Evolutionary conservation across 1,284 basidiomycete genomes (phyloP).

Genomic region (Coniferiporia weirii): DNA sequence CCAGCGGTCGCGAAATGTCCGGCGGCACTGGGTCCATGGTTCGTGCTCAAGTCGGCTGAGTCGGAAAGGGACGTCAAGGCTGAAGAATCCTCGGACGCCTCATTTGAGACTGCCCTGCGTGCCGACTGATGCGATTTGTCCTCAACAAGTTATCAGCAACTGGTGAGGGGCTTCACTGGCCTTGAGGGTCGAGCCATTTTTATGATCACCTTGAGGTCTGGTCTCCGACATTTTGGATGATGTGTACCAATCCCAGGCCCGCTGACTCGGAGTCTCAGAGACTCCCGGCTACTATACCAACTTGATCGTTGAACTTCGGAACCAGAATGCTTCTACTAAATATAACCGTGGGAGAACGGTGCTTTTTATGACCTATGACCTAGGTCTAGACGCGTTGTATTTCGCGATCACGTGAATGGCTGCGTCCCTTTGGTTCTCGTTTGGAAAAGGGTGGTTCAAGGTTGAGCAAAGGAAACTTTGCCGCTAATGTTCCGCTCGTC

Average conservation of each 20-base stretch:
- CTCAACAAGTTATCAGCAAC: background rate
- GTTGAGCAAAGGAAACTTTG: background rate
- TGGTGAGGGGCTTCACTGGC: background rate
- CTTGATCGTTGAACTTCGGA: no score
- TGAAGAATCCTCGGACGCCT: background rate
- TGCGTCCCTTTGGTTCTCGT: background rate
- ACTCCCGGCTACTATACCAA: no score
- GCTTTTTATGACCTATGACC: background rate
- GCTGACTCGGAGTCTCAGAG: background rate
- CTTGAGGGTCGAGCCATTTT: background rate
- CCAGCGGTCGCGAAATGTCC: background rate
- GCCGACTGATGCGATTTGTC: background rate
- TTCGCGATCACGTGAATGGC: background rate
- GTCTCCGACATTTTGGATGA: no score
- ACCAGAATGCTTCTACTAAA: background rate
- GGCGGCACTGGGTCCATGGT: no score
- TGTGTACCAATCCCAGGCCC: no score
- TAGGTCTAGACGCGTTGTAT: background rate
- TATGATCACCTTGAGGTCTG: background rate
- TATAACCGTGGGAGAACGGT: background rate
- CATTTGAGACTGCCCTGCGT: background rate
- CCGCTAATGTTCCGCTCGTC: constrained; percentile 4
- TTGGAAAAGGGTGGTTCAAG: background rate
- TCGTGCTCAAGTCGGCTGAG: background rate
- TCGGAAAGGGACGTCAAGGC: background rate